These are phyloP conservation scores for Chrysanthemum lavandulifolium DNA, from an alignment of 129 eudicot species.

Conservation along the genomic window DNA sequence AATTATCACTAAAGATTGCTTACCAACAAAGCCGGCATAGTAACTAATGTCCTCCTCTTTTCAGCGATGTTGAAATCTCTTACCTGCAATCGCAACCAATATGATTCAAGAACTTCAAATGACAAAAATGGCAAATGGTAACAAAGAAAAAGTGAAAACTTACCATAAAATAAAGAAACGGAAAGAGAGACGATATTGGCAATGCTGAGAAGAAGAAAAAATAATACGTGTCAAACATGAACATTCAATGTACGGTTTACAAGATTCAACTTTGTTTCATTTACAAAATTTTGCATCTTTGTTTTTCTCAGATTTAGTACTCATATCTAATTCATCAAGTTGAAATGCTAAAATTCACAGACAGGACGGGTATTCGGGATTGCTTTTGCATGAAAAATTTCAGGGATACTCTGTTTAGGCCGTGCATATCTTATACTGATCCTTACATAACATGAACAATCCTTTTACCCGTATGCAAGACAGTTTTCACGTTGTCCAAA, in stretches of 20 bases:
- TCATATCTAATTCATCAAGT: too few relatives aligned
- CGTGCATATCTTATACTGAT: too few relatives aligned
- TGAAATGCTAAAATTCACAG: too few relatives aligned
- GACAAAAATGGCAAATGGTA: neutral
- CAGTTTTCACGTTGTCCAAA: too few relatives aligned
- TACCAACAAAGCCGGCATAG: conserved; percentile 93
- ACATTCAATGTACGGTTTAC: neutral
- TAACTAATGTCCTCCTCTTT: conserved; percentile 78
- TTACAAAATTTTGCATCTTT: too few relatives aligned
- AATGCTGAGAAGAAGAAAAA: conserved; percentile 54
- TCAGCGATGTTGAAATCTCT: conserved; percentile 82
- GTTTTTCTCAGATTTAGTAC: too few relatives aligned
- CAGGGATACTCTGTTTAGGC: too few relatives aligned
- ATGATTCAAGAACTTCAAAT: neutral
- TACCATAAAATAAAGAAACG: conserved; percentile 91
- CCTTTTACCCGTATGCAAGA: too few relatives aligned
- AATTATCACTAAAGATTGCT: conserved; percentile 5
- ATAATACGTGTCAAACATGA: conserved; percentile 14
- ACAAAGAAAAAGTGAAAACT: conserved; percentile 18
- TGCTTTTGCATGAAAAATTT: too few relatives aligned
- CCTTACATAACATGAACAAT: too few relatives aligned
- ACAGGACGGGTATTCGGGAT: too few relatives aligned
- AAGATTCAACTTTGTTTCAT: too few relatives aligned
- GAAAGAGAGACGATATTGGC: conserved; percentile 86
- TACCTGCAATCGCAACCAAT: conserved; percentile 42